Base-by-base conservation (phyloP, 345 rosid species). In the Stellera chamaejasme region DNA sequence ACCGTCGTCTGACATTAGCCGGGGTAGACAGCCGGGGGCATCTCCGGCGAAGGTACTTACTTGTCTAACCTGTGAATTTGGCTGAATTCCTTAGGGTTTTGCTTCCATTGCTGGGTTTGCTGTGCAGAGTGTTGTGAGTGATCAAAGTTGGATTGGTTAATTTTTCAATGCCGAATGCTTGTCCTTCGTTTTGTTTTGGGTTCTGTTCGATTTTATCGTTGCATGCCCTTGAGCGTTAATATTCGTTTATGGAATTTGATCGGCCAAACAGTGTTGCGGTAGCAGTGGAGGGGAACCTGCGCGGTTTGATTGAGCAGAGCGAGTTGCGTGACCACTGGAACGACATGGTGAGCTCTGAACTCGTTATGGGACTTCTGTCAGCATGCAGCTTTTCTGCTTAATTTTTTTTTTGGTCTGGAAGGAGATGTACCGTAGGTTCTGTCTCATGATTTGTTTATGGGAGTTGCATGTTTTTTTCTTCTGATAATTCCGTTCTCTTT, bases 271-370 rank as follows among this genome's bases (percentile, higher is more conserved):
- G 6, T 50, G 27, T 23, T 11, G 12, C 13, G 11, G 39, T 50
- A 32, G 54, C 13, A 13, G 27, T 25, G 54, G 41, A 10, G 11
- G 54, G 4, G 54, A 32, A 50, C 36, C 13, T 2, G 11, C 26
- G 28, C 27, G 36, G 26, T 50, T 50, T 0, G 32, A 32, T 32
- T 32, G 39, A 32, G 1, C 32, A 23, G 54, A 50, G 13, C 27
- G 19, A 50, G 12, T 13, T 26, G 3, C 55, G 47, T 25, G 54
- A 48, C 48, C 53, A 15, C 14, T 43, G 27, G 13, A n/a, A 48
- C 36, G 25, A 47, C 57, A 68, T 68, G 72, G 72, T 68, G 53
- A 36, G 48, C 43, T 62, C 16, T 1, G 12, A 43, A 43, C 41
- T 43, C 19, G 8, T 26, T 23, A 41, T 45, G 51, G 39, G 61